These are phyloP conservation scores for Aureobasidium subglaciale DNA, from an alignment of 2,329 filamentous ascomycete species.

Conservation along the genomic window DNA sequence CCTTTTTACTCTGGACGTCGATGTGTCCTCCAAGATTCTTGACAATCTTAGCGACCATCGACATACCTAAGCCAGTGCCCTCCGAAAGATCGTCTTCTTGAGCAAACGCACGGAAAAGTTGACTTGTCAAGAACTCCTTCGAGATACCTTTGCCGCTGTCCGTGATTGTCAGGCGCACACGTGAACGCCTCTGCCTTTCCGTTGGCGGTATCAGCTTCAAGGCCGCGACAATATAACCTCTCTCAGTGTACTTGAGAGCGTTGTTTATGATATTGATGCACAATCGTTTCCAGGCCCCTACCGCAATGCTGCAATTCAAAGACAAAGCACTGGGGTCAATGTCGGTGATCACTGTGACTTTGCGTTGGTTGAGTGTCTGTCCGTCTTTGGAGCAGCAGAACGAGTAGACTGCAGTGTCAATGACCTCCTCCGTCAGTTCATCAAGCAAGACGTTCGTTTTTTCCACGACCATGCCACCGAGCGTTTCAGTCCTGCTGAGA, in stretches of 20 bases:
- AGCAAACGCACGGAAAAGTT: conserved; percentile 27
- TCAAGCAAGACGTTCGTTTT: conserved; percentile 4
- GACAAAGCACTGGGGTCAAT: conserved; percentile 4
- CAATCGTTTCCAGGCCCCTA: conserved; percentile 21
- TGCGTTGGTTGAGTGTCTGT: background rate
- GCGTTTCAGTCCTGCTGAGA: background rate
- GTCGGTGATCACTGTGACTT: conserved; percentile 5
- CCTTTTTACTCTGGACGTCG: conserved; percentile 35
- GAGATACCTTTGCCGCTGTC: conserved; percentile 63
- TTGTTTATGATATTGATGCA: conserved; percentile 29
- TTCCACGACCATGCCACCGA: conserved; percentile 9
- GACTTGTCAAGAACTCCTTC: conserved; percentile 43
- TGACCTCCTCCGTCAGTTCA: conserved; percentile 1
- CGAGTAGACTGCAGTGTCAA: conserved; percentile 8
- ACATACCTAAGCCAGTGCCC: conserved; percentile 30
- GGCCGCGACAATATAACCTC: conserved; percentile 29
- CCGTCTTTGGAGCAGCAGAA: conserved; percentile 3
- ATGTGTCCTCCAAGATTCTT: conserved; percentile 22
- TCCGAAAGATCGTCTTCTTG: conserved; percentile 27
- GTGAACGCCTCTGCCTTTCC: conserved; percentile 4
- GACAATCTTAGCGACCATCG: conserved; percentile 27
- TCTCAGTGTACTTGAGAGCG: conserved; percentile 38
- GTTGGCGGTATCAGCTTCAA: background rate
- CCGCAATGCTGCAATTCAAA: background rate
- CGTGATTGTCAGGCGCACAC: conserved; percentile 32